A percentile compares a stretch with the other conserved stretches of the same genome.
Evolutionary conservation across 768 basidiomycete genomes (phyloP).

Genomic region (Collybiopsis luxurians): DNA sequence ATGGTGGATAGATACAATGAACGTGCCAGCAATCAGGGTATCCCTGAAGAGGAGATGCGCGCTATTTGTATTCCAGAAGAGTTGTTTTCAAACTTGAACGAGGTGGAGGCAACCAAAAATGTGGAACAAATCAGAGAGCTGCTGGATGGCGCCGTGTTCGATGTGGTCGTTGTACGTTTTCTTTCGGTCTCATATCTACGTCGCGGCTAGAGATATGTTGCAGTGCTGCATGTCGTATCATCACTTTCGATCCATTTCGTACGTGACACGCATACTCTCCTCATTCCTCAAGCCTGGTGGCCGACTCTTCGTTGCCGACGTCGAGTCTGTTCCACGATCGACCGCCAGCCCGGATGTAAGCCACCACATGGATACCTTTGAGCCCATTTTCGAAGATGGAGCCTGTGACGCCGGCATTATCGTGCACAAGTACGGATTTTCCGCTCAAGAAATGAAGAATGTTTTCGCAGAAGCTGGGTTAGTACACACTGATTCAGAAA

Average conservation of each 20-base stretch:
- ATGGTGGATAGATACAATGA: slow-evolving; percentile 13
- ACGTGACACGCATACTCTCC: slow-evolving; percentile 45
- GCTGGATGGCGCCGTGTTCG: slow-evolving; percentile 8
- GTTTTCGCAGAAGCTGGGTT: not conserved
- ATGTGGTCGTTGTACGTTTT: slow-evolving; percentile 10
- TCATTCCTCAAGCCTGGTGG: slow-evolving; percentile 56
- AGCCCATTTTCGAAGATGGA: not conserved
- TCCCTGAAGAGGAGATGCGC: not conserved
- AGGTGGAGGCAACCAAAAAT: not conserved
- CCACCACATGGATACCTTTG: not conserved
- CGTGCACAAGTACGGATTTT: slow-evolving; percentile 3
- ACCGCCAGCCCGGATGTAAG: not conserved
- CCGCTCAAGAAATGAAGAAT: not conserved
- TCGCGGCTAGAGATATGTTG: not conserved
- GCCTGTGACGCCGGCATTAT: not conserved
- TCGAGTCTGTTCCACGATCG: slow-evolving; percentile 18
- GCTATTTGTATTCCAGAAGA: not conserved
- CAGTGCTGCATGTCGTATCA: slow-evolving; percentile 68
- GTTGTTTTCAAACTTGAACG: not conserved
- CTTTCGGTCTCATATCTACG: not conserved
- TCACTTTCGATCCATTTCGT: slow-evolving; percentile 50
- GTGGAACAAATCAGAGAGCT: not conserved
- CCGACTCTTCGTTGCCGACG: slow-evolving; percentile 52
- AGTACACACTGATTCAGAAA: not conserved
- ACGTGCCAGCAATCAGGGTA: not conserved